These are phyloP conservation scores for Grigorovia humatica DNA, from an alignment of 805 yeast genomes.

Conservation along the genomic window DNA sequence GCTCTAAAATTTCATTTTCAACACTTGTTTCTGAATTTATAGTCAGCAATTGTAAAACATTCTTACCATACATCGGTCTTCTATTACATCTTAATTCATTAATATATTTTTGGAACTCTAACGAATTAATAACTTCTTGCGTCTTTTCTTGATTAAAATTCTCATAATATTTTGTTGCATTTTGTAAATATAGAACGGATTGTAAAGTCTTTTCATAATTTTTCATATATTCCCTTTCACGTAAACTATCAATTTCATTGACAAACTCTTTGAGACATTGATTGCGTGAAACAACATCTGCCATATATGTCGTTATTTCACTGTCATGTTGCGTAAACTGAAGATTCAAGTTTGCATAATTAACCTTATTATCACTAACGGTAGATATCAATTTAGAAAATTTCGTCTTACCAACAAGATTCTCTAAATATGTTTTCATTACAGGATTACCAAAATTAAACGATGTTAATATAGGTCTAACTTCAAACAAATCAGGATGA, in stretches of 20 bases:
- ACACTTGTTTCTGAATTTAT: constrained; percentile 9
- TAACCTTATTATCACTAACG: constrained; percentile 21
- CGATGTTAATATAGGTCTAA: constrained; percentile 87
- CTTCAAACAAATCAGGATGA: constrained; percentile 94
- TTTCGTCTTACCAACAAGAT: constrained; percentile 33
- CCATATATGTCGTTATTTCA: constrained; percentile 36
- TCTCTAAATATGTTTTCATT: constrained; percentile 35
- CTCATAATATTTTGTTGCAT: constrained; percentile 50
- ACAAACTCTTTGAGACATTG: constrained; percentile 40
- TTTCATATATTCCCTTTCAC: constrained; percentile 15
- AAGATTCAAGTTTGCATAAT: constrained; percentile 52
- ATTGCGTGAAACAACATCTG: constrained; percentile 34
- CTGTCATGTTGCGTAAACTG: constrained; percentile 39
- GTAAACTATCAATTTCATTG: constrained; percentile 35
- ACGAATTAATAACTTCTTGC: constrained; percentile 38
- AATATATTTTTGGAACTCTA: constrained; percentile 49
- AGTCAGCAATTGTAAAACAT: constrained; percentile 37
- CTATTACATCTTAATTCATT: constrained; percentile 57
- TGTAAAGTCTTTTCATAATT: constrained; percentile 5
- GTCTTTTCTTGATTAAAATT: constrained; percentile 44
- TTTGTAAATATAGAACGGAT: constrained; percentile 15
- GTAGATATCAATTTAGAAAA: constrained; percentile 5
- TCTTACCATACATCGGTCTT: constrained; percentile 58
- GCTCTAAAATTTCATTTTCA: constrained; percentile 13
- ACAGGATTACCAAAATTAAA: constrained; percentile 65